phyloP scores from a whole-genome alignment of 805 yeast species.

The Candida insectorum region DNA sequence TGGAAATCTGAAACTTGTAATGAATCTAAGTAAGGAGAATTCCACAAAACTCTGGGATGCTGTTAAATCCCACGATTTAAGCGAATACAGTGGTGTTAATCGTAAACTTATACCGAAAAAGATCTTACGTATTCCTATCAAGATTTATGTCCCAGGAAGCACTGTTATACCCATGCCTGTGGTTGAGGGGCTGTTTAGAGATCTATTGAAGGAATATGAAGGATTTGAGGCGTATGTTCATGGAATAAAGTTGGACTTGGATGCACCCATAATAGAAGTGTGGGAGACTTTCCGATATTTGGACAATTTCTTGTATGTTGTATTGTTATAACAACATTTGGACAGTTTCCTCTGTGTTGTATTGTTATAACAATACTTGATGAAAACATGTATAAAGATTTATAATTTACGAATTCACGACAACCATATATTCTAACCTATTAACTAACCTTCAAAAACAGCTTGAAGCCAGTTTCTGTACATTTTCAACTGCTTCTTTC shows the following conservation, averaged over 20 bases:
- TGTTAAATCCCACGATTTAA: slow-evolving; percentile 33
- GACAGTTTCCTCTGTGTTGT: slow-evolving; percentile 37
- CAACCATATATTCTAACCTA: background rate
- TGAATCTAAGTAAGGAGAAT: slow-evolving; percentile 67
- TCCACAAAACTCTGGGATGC: slow-evolving; percentile 57
- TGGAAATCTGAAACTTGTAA: slow-evolving; percentile 77
- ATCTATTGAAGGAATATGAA: slow-evolving; percentile 9
- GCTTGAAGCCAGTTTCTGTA: slow-evolving; percentile 97
- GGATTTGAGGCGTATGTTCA: slow-evolving; percentile 20
- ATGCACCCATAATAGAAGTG: no score
- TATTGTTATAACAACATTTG: slow-evolving; percentile 19
- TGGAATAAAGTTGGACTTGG: slow-evolving; percentile 32
- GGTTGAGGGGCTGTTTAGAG: slow-evolving; percentile 1
- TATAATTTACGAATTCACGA: background rate
- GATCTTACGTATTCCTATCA: slow-evolving; percentile 44
- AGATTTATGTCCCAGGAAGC: slow-evolving; percentile 41
- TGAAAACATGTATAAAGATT: no score
- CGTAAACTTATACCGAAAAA: slow-evolving; percentile 24
- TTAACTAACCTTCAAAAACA: slow-evolving; percentile 48
- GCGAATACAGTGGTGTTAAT: slow-evolving; percentile 21
- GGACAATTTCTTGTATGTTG: slow-evolving; percentile 36
- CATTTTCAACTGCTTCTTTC: slow-evolving; percentile 92
- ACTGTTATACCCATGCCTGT: slow-evolving; percentile 28
- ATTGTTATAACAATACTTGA: slow-evolving; percentile 18
- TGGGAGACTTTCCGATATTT: slow-evolving; percentile 32